phyloP scores from a whole-genome alignment of 108 stramenopile species.

The Ochromonas danica region DNA sequence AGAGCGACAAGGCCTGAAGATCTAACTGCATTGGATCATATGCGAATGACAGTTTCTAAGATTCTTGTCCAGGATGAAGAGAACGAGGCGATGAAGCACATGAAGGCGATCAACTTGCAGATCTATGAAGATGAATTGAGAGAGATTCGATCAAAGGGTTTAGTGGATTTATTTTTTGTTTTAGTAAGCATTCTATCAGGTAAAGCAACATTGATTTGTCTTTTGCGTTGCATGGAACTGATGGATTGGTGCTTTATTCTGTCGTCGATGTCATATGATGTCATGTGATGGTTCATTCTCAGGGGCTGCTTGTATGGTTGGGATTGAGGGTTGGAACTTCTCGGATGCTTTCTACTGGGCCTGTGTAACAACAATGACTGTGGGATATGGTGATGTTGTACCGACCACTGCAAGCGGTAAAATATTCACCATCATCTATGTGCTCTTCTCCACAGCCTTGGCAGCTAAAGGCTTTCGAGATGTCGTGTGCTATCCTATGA shows the following conservation, averaged over 20 bases:
- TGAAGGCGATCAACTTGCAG: background rate
- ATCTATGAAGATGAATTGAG: background rate
- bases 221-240: background rate
- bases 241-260: background rate
- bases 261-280: background rate
- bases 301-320: background rate
- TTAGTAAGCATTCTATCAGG: background rate
- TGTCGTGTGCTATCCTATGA: slow-evolving; percentile 2
- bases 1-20: background rate
- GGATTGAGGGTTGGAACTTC: slow-evolving; percentile 7
- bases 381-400: slow-evolving; percentile 38
- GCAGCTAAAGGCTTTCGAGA: slow-evolving; percentile 19
- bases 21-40: background rate
- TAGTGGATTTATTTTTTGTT: background rate
- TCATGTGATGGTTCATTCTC: background rate
- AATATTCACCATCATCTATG: slow-evolving; percentile 34
- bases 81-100: background rate
- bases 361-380: slow-evolving; percentile 30
- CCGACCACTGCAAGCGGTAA: slow-evolving; percentile 10
- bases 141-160: slow-evolving; percentile 4
- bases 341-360: slow-evolving; percentile 35
- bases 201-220: background rate
- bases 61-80: background rate
- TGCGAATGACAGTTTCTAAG: background rate
- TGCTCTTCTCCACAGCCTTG: background rate